Conservation (phyloP, 2,329 filamentous ascomycete species). For the Fusarium cicatricum region DNA sequence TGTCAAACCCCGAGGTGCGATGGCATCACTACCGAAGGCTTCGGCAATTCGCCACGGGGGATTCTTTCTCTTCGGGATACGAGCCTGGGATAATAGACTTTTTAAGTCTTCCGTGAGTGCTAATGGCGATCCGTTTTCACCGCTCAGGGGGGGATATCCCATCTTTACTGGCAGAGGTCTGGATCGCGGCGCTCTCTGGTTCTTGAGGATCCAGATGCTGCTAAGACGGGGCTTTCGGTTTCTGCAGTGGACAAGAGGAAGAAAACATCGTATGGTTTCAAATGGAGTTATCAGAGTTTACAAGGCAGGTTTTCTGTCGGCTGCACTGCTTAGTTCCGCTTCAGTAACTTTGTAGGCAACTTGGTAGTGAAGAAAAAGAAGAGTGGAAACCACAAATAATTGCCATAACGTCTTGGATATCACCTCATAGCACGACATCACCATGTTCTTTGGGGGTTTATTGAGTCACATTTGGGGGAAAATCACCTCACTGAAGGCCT, state of each 20-base stretch:
- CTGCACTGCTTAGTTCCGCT: too few species aligned
- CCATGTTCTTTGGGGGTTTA: neutral
- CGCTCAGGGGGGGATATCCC: slow-evolving; percentile 6
- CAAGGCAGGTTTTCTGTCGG: too few species aligned
- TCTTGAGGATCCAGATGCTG: neutral
- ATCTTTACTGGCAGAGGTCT: slow-evolving; percentile 1
- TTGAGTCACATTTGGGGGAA: neutral
- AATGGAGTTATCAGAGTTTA: too few species aligned
- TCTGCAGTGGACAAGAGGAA: neutral
- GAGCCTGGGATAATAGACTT: neutral
- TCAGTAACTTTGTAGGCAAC: too few species aligned
- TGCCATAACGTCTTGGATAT: neutral
- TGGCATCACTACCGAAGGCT: slow-evolving; percentile 11
- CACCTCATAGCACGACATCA: neutral
- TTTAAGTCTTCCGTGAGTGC: neutral
- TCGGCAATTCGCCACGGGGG: slow-evolving; percentile 2
- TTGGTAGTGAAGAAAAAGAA: neutral
- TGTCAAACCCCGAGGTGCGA: slow-evolving; percentile 54
- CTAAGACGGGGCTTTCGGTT: neutral
- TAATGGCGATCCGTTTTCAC: neutral
- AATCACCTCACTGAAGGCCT: neutral
- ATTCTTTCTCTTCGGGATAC: neutral
- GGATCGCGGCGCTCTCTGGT: neutral
- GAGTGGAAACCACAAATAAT: neutral
- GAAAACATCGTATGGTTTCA: neutral